Conservation (phyloP, 371 early-diverging fungal genomes). For the Mortierella sp. region DNA sequence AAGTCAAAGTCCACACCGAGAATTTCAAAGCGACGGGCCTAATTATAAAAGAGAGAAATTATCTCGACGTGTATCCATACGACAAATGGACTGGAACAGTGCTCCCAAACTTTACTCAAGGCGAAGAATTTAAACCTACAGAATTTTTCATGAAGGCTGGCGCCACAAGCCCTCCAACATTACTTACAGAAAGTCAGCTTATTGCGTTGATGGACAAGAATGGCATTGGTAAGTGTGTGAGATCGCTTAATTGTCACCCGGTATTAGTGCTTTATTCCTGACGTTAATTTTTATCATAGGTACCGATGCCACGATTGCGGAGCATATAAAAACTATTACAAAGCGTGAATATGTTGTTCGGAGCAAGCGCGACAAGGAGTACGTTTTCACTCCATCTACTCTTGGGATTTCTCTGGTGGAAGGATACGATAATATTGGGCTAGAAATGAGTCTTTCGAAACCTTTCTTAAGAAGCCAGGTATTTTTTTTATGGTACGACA, state of each 20-base stretch:
- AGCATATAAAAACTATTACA: conserved; percentile 98
- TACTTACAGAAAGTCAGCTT: conserved; percentile 95
- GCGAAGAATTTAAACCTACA: conserved; percentile 81
- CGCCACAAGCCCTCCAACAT: conserved; percentile 83
- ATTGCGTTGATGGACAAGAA: conserved; percentile 98
- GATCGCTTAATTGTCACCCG: not conserved
- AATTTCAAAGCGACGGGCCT: conserved; percentile 84
- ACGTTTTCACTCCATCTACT: conserved; percentile 85
- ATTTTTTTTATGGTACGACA: not conserved
- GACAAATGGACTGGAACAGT: conserved; percentile 92
- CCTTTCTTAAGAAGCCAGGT: conserved; percentile 88
- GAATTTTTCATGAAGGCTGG: conserved; percentile 76
- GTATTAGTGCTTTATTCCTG: not conserved
- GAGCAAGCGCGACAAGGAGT: conserved; percentile 59
- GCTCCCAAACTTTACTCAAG: conserved; percentile 77
- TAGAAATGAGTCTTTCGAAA: conserved; percentile 86
- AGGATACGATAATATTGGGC: conserved; percentile 92
- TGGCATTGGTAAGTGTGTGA: conserved; percentile 85
- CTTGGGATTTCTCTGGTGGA: conserved; percentile 95
- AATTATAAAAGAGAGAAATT: conserved; percentile 88
- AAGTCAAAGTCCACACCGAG: conserved; percentile 77
- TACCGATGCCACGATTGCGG: conserved; percentile 99
- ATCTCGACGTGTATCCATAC: conserved; percentile 95
- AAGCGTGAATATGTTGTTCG: conserved; percentile 93
- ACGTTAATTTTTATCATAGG: conserved; percentile 61